Conservation (phyloP, 345 rosid genomes). For the Kernera saxatilis region DNA sequence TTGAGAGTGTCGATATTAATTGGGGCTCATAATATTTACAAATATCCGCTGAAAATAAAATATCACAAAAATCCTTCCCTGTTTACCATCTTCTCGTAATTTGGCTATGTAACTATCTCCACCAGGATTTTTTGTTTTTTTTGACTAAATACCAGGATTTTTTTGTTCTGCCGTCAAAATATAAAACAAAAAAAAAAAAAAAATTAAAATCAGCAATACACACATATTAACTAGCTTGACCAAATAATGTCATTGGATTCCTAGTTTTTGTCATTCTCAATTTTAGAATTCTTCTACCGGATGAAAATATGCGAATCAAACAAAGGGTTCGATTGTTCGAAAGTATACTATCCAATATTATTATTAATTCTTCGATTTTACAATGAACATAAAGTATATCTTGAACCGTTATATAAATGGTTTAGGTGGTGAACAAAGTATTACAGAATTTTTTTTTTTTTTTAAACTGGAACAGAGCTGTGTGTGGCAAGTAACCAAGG, state of each 20-base stretch:
- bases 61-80: too few relatives aligned
- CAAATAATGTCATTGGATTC: not conserved
- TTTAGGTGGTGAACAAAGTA: constrained; percentile 10
- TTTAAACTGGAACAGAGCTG: not conserved
- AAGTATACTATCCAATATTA: not conserved
- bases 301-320: not conserved
- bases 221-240: not conserved
- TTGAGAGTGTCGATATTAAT: too few relatives aligned
- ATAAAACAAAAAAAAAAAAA: not conserved
- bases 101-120: not conserved
- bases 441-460: too few relatives aligned
- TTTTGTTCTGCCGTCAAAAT: not conserved
- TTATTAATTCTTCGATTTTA: not conserved
- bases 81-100: not conserved
- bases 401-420: not conserved
- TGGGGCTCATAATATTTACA: too few relatives aligned
- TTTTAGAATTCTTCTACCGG: not conserved
- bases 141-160: not conserved
- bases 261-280: not conserved
- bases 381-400: not conserved
- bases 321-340: not conserved
- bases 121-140: not conserved
- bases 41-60: too few relatives aligned
- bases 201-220: too few relatives aligned
- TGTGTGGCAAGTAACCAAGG: not conserved